Evolutionary conservation across 768 basidiomycete species (phyloP).

Genomic region (Leccinellum rugosiceps): DNA sequence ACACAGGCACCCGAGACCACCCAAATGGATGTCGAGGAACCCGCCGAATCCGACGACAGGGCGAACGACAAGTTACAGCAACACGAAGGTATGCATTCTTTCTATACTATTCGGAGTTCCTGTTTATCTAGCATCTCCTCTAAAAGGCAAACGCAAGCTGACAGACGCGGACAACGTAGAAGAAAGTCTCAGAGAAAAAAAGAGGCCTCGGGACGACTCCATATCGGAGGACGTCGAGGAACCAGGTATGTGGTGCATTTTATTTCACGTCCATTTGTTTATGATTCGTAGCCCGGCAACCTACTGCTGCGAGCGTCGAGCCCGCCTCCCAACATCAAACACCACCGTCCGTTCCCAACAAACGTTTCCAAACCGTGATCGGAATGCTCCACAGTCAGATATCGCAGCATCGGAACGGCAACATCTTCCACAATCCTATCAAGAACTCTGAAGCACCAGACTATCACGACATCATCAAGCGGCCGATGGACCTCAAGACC

Average conservation of each 20-base stretch:
- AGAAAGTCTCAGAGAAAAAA: slow-evolving; percentile 26
- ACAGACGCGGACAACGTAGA: slow-evolving; percentile 22
- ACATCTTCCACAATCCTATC: slow-evolving; percentile 89
- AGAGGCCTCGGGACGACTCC: slow-evolving; percentile 27
- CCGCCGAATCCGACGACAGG: slow-evolving; percentile 5
- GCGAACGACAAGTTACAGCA: slow-evolving; percentile 4
- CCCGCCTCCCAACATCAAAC: slow-evolving; percentile 12
- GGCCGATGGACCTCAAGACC: slow-evolving; percentile 95
- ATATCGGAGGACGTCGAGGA: slow-evolving; percentile 37
- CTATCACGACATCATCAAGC: slow-evolving; percentile 87
- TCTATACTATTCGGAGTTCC: too few relatives aligned
- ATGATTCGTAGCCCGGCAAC: slow-evolving; percentile 18
- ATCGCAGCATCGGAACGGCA: slow-evolving; percentile 81
- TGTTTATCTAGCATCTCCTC: slow-evolving; percentile 1
- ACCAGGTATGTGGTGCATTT: slow-evolving; percentile 32
- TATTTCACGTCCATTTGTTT: neutral
- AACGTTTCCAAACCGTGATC: slow-evolving; percentile 80
- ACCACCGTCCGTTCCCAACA: slow-evolving; percentile 41
- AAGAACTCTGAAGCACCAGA: slow-evolving; percentile 85
- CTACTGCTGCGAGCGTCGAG: slow-evolving; percentile 16
- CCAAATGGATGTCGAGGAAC: slow-evolving; percentile 16
- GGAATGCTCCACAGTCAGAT: slow-evolving; percentile 79
- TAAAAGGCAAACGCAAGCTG: slow-evolving; percentile 28
- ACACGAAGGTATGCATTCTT: slow-evolving; percentile 21
- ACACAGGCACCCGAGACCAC: neutral